phyloP scores from a whole-genome alignment of 1,284 basidiomycete genomes.

The Uromyces viciae-fabae region DNA sequence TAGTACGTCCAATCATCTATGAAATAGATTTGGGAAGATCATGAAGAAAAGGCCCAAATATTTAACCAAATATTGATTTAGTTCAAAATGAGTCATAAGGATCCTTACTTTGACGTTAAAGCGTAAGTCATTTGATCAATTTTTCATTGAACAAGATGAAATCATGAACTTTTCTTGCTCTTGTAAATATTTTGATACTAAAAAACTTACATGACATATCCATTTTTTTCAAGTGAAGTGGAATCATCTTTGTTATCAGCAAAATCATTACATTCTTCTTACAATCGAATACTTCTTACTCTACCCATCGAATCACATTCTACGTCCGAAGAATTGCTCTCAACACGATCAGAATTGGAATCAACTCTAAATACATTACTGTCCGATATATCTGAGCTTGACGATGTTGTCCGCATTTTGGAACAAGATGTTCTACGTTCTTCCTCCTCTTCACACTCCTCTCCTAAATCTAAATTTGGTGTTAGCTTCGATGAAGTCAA shows the following conservation, averaged over 20 bases:
- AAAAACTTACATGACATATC: neutral
- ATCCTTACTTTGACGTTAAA: constrained; percentile 43
- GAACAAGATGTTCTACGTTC: constrained; percentile 14
- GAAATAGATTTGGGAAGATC: too few species aligned
- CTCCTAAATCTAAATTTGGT: constrained; percentile 18
- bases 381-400: constrained; percentile 30
- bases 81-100: constrained; percentile 1
- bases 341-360: constrained; percentile 3
- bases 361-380: constrained; percentile 2
- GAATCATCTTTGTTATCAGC: constrained; percentile 35
- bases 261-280: constrained; percentile 24
- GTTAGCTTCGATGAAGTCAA: constrained; percentile 15
- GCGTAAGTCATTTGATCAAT: neutral
- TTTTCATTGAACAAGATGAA: neutral
- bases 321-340: neutral
- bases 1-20: too few species aligned
- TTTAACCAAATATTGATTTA: too few species aligned
- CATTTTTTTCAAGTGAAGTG: constrained; percentile 24
- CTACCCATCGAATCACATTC: constrained; percentile 2
- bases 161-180: neutral
- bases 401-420: constrained; percentile 20
- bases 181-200: neutral
- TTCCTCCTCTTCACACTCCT: neutral
- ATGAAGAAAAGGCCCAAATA: too few species aligned
- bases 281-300: constrained; percentile 33